These are phyloP conservation scores for Tylopilus cervinicoccineus DNA, from an alignment of 768 basidiomycete genomes.

Conservation along the genomic window DNA sequence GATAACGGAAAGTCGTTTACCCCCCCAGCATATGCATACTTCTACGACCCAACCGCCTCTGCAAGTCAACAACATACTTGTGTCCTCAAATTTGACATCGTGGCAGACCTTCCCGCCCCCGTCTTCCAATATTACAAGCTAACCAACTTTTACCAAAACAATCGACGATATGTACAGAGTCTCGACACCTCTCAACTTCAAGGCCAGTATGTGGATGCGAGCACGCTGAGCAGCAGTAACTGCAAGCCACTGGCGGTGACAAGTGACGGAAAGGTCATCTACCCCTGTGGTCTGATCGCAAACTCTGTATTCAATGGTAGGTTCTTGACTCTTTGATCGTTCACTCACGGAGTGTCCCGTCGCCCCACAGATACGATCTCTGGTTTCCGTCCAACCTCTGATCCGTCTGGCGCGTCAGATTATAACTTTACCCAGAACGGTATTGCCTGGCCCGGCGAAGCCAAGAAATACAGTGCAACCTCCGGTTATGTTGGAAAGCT, in stretches of 20 bases:
- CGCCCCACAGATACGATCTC: constrained; percentile 70
- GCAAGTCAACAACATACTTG: constrained; percentile 58
- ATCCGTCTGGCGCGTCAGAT: constrained; percentile 38
- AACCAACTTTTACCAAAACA: constrained; percentile 97
- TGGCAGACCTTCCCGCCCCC: constrained; percentile 64
- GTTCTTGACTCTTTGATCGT: constrained; percentile 13
- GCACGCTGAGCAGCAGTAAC: constrained; percentile 59
- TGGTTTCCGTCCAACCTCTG: constrained; percentile 46
- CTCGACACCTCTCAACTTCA: constrained; percentile 79
- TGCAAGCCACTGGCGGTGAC: constrained; percentile 82
- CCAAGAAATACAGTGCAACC: constrained; percentile 76
- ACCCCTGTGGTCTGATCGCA: constrained; percentile 96
- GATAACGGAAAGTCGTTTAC: constrained; percentile 43
- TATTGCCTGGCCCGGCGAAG: constrained; percentile 96
- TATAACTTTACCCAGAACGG: constrained; percentile 75
- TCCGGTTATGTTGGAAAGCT: constrained; percentile 50
- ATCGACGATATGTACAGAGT: constrained; percentile 95
- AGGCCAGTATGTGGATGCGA: constrained; percentile 54
- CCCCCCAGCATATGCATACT: constrained; percentile 73
- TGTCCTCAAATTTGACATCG: constrained; percentile 77
- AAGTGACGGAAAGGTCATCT: constrained; percentile 55
- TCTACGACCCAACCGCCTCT: constrained; percentile 44
- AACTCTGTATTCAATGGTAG: constrained; percentile 95
- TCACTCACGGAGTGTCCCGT: background rate
- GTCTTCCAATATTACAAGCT: constrained; percentile 96